A percentile compares a stretch with the other conserved stretches of the same genome.
Evolutionary conservation across 2,329 filamentous ascomycete species (phyloP).

Genomic region (Pseudogymnoascus sp.): DNA sequence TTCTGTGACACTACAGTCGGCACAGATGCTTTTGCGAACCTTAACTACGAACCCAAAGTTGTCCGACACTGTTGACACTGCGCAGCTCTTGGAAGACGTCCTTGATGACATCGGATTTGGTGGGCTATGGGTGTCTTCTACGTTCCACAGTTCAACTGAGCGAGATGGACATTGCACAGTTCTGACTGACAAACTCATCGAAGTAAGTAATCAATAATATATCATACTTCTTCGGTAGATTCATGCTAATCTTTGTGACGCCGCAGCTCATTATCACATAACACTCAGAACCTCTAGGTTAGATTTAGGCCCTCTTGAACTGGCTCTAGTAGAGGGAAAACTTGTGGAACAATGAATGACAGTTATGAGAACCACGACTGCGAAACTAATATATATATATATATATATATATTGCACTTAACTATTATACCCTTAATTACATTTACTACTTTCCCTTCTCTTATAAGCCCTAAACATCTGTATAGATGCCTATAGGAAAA

Average conservation of each 20-base stretch:
- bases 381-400: background rate
- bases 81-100: constrained; percentile 42
- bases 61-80: constrained; percentile 40
- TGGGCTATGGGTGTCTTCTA: constrained; percentile 48
- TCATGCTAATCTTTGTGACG: background rate
- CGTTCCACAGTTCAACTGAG: constrained; percentile 26
- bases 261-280: constrained; percentile 2
- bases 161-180: constrained; percentile 27
- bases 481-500: too few relatives aligned
- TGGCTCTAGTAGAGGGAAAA: background rate
- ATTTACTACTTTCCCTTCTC: too few relatives aligned
- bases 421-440: too few relatives aligned
- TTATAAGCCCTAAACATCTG: too few relatives aligned
- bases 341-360: background rate
- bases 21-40: constrained; percentile 52
- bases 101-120: constrained; percentile 56
- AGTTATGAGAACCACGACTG: background rate
- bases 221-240: background rate
- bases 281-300: background rate
- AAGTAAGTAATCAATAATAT: constrained; percentile 19
- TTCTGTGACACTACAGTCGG: constrained; percentile 50
- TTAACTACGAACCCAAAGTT: constrained; percentile 50
- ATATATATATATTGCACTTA: background rate
- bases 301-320: background rate
- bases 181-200: constrained; percentile 26